These are phyloP conservation scores for Aspergillus sparsus DNA, from an alignment of 495 filamentous ascomycete species.

Conservation along the genomic window DNA sequence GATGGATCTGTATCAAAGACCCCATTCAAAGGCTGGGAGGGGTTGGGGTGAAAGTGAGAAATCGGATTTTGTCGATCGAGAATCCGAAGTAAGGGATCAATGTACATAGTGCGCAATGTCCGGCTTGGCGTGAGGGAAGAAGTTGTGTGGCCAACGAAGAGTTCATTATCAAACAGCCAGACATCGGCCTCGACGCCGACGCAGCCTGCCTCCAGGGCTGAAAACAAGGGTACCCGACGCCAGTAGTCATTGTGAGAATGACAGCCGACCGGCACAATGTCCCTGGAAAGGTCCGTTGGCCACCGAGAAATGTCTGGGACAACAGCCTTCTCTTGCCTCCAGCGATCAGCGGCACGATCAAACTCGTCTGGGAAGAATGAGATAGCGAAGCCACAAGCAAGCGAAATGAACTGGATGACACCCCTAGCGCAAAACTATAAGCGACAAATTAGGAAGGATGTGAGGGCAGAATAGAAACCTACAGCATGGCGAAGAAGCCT, in stretches of 20 bases:
- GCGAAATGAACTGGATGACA: slow-evolving; percentile 48
- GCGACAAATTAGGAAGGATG: not conserved
- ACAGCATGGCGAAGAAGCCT: slow-evolving; percentile 45
- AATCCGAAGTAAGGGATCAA: slow-evolving; percentile 54
- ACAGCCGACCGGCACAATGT: slow-evolving; percentile 67
- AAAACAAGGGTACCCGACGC: slow-evolving; percentile 70
- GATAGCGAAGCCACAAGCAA: slow-evolving; percentile 53
- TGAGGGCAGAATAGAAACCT: slow-evolving; percentile 19
- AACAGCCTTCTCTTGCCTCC: slow-evolving; percentile 47
- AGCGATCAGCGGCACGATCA: slow-evolving; percentile 49
- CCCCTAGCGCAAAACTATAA: slow-evolving; percentile 34
- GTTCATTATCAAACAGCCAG: slow-evolving; percentile 72
- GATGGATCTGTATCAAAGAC: slow-evolving; percentile 53
- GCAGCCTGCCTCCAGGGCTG: slow-evolving; percentile 65
- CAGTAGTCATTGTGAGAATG: slow-evolving; percentile 90
- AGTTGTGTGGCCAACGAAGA: slow-evolving; percentile 59
- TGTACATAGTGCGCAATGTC: slow-evolving; percentile 56
- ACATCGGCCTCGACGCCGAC: slow-evolving; percentile 82
- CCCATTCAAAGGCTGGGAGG: slow-evolving; percentile 32
- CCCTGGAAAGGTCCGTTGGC: slow-evolving; percentile 74
- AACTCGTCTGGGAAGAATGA: slow-evolving; percentile 60
- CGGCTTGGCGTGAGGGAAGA: slow-evolving; percentile 48
- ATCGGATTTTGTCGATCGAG: slow-evolving; percentile 53
- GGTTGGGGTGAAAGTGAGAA: slow-evolving; percentile 32
- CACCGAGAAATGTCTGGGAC: slow-evolving; percentile 55